These are phyloP conservation scores for Exserohilum rostratum DNA, from an alignment of 2,329 filamentous ascomycete species.

Conservation along the genomic window DNA sequence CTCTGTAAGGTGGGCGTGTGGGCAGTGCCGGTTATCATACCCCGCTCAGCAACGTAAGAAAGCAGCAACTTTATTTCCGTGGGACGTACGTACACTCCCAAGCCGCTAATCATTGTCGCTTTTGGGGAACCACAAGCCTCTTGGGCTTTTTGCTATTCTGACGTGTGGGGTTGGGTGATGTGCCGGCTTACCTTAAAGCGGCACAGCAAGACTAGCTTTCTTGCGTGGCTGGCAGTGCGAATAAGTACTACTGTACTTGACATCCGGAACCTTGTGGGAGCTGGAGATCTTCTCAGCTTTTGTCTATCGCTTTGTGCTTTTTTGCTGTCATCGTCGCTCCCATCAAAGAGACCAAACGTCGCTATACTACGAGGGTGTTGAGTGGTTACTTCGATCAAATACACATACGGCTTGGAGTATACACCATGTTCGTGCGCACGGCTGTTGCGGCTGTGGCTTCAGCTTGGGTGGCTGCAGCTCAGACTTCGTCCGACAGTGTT, in stretches of 20 bases:
- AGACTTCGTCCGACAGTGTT: slow-evolving; percentile 11
- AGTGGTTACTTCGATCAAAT: slow-evolving; percentile 8
- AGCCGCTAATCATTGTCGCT: slow-evolving; percentile 5
- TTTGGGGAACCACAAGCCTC: slow-evolving; percentile 10
- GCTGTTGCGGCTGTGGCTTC: slow-evolving; percentile 32
- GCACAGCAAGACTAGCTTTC: slow-evolving; percentile 5
- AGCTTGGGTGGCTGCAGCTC: slow-evolving; percentile 31
- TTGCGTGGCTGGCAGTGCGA: slow-evolving; percentile 1
- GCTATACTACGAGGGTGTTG: slow-evolving; percentile 2
- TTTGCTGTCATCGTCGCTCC: no score
- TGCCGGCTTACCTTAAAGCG: slow-evolving; percentile 4
- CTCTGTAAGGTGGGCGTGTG: neutral
- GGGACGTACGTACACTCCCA: slow-evolving; percentile 4
- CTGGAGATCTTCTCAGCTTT: slow-evolving; percentile 11
- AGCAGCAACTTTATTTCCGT: slow-evolving; percentile 1
- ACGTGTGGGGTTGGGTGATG: neutral
- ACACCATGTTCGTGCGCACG: slow-evolving; percentile 35
- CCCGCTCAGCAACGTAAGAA: slow-evolving; percentile 2
- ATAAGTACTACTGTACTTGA: slow-evolving; percentile 17
- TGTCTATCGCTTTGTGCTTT: no score
- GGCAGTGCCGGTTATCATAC: neutral
- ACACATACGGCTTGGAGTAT: no score
- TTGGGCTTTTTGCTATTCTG: slow-evolving; percentile 3
- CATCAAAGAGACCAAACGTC: no score
- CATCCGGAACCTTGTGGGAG: neutral